Conservation (phyloP, 78 protist genomes). For the Dictyostelium intermedium region DNA sequence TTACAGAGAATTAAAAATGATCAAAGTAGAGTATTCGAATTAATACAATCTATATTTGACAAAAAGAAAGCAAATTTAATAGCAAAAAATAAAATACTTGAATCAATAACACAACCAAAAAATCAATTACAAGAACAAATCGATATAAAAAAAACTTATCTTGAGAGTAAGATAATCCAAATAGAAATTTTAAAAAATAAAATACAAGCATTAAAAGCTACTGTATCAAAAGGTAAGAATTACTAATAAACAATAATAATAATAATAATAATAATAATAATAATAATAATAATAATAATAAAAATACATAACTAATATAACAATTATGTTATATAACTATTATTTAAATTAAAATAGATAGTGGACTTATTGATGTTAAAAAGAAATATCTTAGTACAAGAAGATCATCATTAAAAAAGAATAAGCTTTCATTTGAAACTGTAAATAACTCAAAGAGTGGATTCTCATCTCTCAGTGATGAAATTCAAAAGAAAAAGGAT, state of each 20-base stretch:
- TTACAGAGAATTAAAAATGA: conserved; percentile 5
- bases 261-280: too few relatives aligned
- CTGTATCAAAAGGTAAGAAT: background rate
- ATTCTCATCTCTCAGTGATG: background rate
- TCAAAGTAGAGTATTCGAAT: conserved; percentile 32
- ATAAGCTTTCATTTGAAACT: conserved; percentile 23
- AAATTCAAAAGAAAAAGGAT: background rate
- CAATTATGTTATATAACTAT: too few relatives aligned
- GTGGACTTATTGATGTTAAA: conserved; percentile 10
- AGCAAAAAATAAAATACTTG: background rate
- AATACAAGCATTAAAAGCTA: background rate
- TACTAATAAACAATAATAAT: background rate
- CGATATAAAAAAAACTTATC: background rate
- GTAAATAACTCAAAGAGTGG: background rate
- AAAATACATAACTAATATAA: too few relatives aligned
- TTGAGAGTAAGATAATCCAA: background rate
- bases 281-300: too few relatives aligned
- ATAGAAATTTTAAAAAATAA: background rate
- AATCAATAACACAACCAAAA: background rate
- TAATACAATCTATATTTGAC: conserved; percentile 5
- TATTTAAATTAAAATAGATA: background rate
- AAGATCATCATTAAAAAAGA: conserved; percentile 15
- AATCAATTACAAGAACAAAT: background rate
- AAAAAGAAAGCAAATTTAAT: background rate
- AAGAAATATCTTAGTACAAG: conserved; percentile 40